Evolutionary conservation across 225 moss, liverwort and hornwort genomes (phyloP), one percentile per base, ranked within the genome.

Genomic region (Ulota crispa): DNA sequence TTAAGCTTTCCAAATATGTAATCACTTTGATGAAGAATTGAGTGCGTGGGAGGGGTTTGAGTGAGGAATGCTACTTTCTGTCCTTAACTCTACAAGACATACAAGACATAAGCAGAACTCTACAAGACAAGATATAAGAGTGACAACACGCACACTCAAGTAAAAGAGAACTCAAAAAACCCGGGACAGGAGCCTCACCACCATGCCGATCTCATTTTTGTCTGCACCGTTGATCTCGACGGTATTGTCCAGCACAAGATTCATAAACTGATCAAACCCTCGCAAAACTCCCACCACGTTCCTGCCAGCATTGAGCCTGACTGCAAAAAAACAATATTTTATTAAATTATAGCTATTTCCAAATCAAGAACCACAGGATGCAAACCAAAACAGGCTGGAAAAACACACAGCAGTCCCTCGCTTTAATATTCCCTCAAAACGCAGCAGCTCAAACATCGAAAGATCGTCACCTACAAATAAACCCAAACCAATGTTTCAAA

Each of bases 201-300:
- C 97, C 97, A 95, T 97, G 84, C 95, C 97, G 59, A 95, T 95
- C 84, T 97, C 95, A 76, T 91, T 98, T 78, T 68, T 85, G 61
- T 98, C 98, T 57, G 86, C 87, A 20, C 94, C 98, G 63, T 93
- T 95, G 10, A 98, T 91, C 89, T 98, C 98, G 12, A 94, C 87
- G 15, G 95, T 99, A 83, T 94, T 95, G 87, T 99, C 98, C 68
- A 99, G 87, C 85, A 99, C 98, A 72, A 99, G 93, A 76, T 99
- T 95, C 98, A 99, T 99, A 68, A 99, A 99, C 86, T 99, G 95
- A 83, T 99, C 98, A 72, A 99, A 99, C 30, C 98, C 98, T 21
- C 98, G 94, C 74, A 99, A 73, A 24, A 99, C 95, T 30, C 30
- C 63, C 63, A 64, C 16, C 63, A 64, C 94, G 47, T 93, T 87